phyloP scores from a whole-genome alignment of 2,329 filamentous ascomycete species.

The Trichoderma aggressivum region DNA sequence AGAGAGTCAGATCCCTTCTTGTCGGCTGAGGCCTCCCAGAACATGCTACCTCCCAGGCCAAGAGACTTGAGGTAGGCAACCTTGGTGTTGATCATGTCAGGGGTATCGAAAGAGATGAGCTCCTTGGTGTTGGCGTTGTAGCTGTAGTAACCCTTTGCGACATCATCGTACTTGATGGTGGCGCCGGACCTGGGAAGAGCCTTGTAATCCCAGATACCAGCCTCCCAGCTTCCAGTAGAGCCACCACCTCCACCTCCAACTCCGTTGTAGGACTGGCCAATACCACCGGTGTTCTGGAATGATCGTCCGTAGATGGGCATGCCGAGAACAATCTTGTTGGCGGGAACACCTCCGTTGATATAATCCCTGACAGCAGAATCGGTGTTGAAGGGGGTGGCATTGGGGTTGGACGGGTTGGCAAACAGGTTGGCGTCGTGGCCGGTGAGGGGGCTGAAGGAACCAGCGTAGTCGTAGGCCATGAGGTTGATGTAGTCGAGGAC shows the following conservation, averaged over 20 bases:
- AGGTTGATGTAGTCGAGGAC: constrained; percentile 58
- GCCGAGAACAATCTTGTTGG: constrained; percentile 68
- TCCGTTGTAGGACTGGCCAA: constrained; percentile 61
- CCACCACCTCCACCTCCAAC: constrained; percentile 42
- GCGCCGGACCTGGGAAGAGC: constrained; percentile 62
- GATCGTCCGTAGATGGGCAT: constrained; percentile 58
- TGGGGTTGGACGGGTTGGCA: constrained; percentile 48
- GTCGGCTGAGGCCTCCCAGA: constrained; percentile 78
- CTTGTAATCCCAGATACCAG: constrained; percentile 79
- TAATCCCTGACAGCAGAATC: constrained; percentile 65
- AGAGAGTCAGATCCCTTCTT: constrained; percentile 57
- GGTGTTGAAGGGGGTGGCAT: constrained; percentile 66
- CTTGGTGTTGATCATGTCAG: constrained; percentile 58
- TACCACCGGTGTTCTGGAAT: constrained; percentile 51
- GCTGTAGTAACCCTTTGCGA: constrained; percentile 63
- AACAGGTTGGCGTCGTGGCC: constrained; percentile 74
- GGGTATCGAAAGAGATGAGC: constrained; percentile 71
- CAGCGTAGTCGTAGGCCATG: constrained; percentile 77
- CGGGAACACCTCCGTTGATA: constrained; percentile 56
- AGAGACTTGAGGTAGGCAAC: constrained; percentile 59
- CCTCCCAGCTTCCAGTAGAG: constrained; percentile 63
- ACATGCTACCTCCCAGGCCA: constrained; percentile 74
- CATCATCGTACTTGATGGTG: constrained; percentile 53
- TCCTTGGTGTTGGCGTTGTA: constrained; percentile 59
- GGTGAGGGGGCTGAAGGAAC: constrained; percentile 62